Base-by-base conservation (phyloP, 2,329 filamentous ascomycete species). In the Ophiostoma novo-ulmi region DNA sequence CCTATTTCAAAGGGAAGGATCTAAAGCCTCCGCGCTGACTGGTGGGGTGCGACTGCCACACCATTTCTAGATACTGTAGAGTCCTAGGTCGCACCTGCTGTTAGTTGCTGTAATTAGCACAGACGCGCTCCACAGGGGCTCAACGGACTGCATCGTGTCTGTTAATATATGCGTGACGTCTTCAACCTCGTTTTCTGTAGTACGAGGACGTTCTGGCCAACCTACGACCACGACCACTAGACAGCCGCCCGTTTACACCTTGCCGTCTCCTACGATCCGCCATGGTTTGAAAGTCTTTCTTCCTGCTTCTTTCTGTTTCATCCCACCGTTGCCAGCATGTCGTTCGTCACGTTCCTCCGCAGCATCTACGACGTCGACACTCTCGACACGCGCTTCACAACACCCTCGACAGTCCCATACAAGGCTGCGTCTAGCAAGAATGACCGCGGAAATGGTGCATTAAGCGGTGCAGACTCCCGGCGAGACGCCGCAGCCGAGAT, bases 361-460 rank as follows among this genome's bases (percentile, higher is more conserved):
- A 83, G 85, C 5, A 80, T 89, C 69, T 81, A 83, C 75, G 80
- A 80, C 68, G 80, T 85, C 68, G 79, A 79, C 71, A 77, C 85
- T 26, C 81, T 82, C 31, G 76, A 84, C 69, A 81, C 85, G 0
- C 81, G 80, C 70, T 86, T 87, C 74, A 81, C 89, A 38, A 89
- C 85, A 69, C 85, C 92, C 13, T 88, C 93, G 41, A 87, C 85
- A 36, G 88, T 88, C 31, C 87, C 93, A 48, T 89, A 90, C 79
- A 85, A 85, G 76, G 80, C 84, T 55, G 82, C 85, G 71, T 79
- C 86, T 72, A 85, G n/a, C 63, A 22, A n/a, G 10, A 44, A 26
- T 48, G 31, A 31, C 44, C 67, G 58, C n/a, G 26, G 38, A n/a
- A 58, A 88, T 80, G 63, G 63, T 4, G 10, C 83, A 72, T 82